Evolutionary conservation across 768 basidiomycete species (phyloP).

Genomic region (Trametes meyenii): DNA sequence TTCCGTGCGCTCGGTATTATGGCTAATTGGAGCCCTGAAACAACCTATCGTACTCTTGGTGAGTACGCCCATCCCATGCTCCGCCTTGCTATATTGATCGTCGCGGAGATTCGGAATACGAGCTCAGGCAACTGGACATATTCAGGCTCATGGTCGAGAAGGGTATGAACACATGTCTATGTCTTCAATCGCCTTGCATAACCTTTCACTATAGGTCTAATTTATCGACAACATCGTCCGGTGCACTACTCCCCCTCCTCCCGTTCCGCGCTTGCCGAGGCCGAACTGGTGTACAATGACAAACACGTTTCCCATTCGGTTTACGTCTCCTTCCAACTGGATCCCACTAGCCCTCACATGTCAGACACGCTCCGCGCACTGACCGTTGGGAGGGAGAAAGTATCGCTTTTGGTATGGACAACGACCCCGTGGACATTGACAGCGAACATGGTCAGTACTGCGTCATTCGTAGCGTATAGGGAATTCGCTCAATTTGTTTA

Average conservation of each 20-base stretch:
- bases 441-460: conserved; percentile 79
- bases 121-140: conserved; percentile 82
- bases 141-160: conserved; percentile 89
- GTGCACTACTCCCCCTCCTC: conserved; percentile 97
- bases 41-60: conserved; percentile 90
- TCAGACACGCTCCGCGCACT: conserved; percentile 36
- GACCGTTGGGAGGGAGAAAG: conserved; percentile 34
- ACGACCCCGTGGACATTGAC: conserved; percentile 98
- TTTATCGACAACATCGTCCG: conserved; percentile 85
- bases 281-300: conserved; percentile 89
- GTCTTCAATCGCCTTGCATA: background rate
- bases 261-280: conserved; percentile 91
- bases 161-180: conserved; percentile 44
- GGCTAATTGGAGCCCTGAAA: conserved; percentile 79
- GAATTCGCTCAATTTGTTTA: background rate
- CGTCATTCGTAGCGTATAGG: background rate
- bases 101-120: conserved; percentile 75
- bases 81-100: background rate
- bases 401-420: conserved; percentile 87
- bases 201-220: conserved; percentile 62
- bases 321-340: conserved; percentile 80
- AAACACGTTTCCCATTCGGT: conserved; percentile 87
- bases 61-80: conserved; percentile 14
- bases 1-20: conserved; percentile 85
- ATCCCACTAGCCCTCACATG: conserved; percentile 31